Evolutionary conservation across 2,329 filamentous ascomycete genomes (phyloP), one percentile per base, ranked within the genome.

Genomic region (Fusarium xyrophilum): DNA sequence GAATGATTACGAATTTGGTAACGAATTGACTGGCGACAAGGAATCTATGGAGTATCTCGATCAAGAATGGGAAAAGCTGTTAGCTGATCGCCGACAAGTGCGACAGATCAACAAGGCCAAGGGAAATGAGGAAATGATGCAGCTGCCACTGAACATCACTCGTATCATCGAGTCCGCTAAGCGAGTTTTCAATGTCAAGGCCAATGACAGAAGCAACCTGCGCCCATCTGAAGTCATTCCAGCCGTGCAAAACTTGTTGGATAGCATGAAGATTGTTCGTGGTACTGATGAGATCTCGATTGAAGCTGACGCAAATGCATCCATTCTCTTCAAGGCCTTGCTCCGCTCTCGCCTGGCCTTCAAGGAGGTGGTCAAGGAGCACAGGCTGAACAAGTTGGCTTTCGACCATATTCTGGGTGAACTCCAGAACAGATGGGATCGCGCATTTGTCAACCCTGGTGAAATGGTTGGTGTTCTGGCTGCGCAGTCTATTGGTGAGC

Each of bases 381-480:
- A 97, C 76, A 91, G 90, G 15, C 82, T 99, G 71, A 97, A 93
- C 82, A 96, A 93, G 79, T 86, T 97, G 67, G 95, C 96, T 3
- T 95, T 99, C 75, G 91, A 96, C 66, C 94, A 97, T 76, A 89
- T 99, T 47, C 80, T 99, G 39, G 96, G 96, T 70, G 94, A 97
- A 73, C 84, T 99, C 40, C 92, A 97, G 81, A 93, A 88, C 76
- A 89, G 93, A 65, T 99, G 97, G 86, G 88, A 92, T 36, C 90
- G 91, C 74, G 88, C 95, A 47, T 89, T 92, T 73, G 94, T 97
- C 65, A 93, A 89, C 73, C 95, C 96, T 48, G 96, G 96, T 77
- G 96, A 99, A 79, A 99, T 99, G 96, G 96, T 99, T 59, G 96
- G 96, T 82, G 96, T 99, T 25, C 83, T 99, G 75, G 96, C 96